Conservation (phyloP, 1,284 basidiomycete species). For the Rhodotorula sp. region DNA sequence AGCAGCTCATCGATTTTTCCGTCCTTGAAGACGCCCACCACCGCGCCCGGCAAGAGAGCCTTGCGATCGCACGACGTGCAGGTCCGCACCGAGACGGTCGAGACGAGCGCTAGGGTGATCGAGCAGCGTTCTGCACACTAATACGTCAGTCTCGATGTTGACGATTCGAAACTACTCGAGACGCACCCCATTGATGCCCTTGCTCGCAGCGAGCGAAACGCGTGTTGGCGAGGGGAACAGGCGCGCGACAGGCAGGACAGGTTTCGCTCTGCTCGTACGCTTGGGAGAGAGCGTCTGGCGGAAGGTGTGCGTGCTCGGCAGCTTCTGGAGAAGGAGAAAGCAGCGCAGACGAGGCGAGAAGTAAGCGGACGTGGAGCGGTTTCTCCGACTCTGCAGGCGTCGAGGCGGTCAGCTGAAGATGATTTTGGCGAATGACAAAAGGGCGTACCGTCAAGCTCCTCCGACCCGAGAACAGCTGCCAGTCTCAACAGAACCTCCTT, state of each 20-base stretch:
- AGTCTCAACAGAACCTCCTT: slow-evolving; percentile 1
- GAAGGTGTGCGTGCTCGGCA: background rate
- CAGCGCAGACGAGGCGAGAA: slow-evolving; percentile 27
- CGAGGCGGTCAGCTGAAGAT: background rate
- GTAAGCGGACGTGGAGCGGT: slow-evolving; percentile 14
- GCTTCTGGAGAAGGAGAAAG: background rate
- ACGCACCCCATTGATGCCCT: slow-evolving; percentile 35
- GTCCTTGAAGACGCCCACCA: background rate
- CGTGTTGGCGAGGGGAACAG: slow-evolving; percentile 15
- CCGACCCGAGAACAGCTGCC: background rate
- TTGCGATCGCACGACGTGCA: slow-evolving; percentile 30
- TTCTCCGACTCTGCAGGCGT: background rate
- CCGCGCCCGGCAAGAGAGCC: slow-evolving; percentile 8
- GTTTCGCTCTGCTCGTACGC: slow-evolving; percentile 4
- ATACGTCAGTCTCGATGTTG: background rate
- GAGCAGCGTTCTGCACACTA: slow-evolving; percentile 30
- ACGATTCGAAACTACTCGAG: too few species aligned
- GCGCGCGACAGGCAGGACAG: slow-evolving; percentile 26
- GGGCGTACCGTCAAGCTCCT: background rate
- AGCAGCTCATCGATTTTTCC: slow-evolving; percentile 7
- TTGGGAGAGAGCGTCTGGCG: slow-evolving; percentile 11
- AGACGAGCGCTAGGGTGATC: slow-evolving; percentile 25
- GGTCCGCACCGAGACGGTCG: slow-evolving; percentile 23
- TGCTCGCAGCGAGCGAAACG: slow-evolving; percentile 15
- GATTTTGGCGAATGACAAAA: too few species aligned